Conservation (phyloP, 2,329 filamentous ascomycete species). For the Penicillium hordei region DNA sequence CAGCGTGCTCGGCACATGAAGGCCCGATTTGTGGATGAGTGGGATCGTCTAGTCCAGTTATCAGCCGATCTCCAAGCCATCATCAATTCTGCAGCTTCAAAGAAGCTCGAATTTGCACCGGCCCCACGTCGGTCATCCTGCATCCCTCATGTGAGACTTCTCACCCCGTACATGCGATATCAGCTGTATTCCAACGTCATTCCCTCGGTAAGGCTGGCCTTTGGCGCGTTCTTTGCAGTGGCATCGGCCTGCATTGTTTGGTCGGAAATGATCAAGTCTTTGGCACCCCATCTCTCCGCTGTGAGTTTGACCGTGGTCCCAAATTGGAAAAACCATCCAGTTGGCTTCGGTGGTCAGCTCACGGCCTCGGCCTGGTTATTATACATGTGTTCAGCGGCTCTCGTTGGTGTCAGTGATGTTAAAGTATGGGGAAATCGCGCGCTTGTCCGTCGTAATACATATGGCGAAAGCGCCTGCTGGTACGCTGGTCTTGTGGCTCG, state of each 20-base stretch:
- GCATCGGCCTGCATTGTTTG: slow-evolving; percentile 85
- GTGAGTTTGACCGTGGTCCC: slow-evolving; percentile 65
- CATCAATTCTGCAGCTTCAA: slow-evolving; percentile 77
- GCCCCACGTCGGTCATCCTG: slow-evolving; percentile 57
- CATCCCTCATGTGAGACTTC: slow-evolving; percentile 57
- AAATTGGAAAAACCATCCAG: slow-evolving; percentile 67
- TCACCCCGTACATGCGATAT: slow-evolving; percentile 82
- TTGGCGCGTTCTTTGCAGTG: slow-evolving; percentile 67
- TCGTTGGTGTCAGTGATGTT: slow-evolving; percentile 84
- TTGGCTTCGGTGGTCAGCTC: slow-evolving; percentile 83
- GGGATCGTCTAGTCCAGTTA: slow-evolving; percentile 73
- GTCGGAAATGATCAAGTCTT: slow-evolving; percentile 88
- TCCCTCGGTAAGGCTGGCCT: slow-evolving; percentile 63
- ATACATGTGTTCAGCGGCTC: slow-evolving; percentile 91
- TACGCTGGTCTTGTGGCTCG: slow-evolving; percentile 91
- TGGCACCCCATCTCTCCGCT: slow-evolving; percentile 72
- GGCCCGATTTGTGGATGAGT: slow-evolving; percentile 79
- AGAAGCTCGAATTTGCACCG: slow-evolving; percentile 72
- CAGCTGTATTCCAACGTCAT: slow-evolving; percentile 71
- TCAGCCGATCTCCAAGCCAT: slow-evolving; percentile 76
- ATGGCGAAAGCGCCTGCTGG: slow-evolving; percentile 92
- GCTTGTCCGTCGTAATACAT: slow-evolving; percentile 84
- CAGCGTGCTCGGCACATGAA: slow-evolving; percentile 80
- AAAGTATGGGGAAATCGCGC: slow-evolving; percentile 97
- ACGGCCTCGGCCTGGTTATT: slow-evolving; percentile 85